A percentile compares a stretch with the other conserved stretches of the same genome.
phyloP scores from a whole-genome alignment of 176 grass and related monocot genomes.

The Aegilops tauschii region DNA sequence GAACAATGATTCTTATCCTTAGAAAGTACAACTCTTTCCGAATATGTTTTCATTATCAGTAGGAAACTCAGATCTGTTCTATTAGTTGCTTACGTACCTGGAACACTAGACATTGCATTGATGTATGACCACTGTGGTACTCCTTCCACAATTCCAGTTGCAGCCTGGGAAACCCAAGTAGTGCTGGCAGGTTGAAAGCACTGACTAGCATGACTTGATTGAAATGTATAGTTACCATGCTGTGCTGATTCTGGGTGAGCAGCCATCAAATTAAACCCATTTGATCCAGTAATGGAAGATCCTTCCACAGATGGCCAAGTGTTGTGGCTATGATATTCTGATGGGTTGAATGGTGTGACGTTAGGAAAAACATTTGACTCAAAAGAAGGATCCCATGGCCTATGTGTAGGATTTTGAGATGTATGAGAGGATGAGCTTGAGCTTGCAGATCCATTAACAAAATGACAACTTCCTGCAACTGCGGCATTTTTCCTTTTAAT shows the following conservation, averaged over 20 bases:
- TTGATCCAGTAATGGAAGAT: slow-evolving; percentile 38
- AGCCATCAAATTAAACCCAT: slow-evolving; percentile 35
- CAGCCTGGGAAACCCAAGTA: slow-evolving; percentile 54
- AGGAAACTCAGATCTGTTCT: neutral
- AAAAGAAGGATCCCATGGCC: slow-evolving; percentile 51
- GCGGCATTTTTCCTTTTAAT: slow-evolving; percentile 59
- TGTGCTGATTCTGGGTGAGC: slow-evolving; percentile 42
- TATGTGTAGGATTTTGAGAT: slow-evolving; percentile 43
- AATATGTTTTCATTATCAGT: neutral
- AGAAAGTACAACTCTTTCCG: slow-evolving; percentile 4
- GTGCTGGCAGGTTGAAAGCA: slow-evolving; percentile 34
- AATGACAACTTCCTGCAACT: slow-evolving; percentile 40
- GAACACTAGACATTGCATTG: slow-evolving; percentile 42
- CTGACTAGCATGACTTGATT: slow-evolving; percentile 31
- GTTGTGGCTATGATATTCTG: slow-evolving; percentile 43
- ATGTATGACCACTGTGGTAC: slow-evolving; percentile 42
- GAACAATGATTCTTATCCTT: neutral
- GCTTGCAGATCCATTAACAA: slow-evolving; percentile 56
- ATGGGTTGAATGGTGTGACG: slow-evolving; percentile 26
- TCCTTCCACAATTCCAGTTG: slow-evolving; percentile 48
- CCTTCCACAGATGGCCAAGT: slow-evolving; percentile 45
- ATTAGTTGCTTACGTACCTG: slow-evolving; percentile 36
- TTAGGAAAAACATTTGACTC: slow-evolving; percentile 46
- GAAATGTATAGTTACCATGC: slow-evolving; percentile 44
- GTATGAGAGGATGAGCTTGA: slow-evolving; percentile 59